Conservation (phyloP, 345 rosid genomes). For the Streptanthus diversifolius region DNA sequence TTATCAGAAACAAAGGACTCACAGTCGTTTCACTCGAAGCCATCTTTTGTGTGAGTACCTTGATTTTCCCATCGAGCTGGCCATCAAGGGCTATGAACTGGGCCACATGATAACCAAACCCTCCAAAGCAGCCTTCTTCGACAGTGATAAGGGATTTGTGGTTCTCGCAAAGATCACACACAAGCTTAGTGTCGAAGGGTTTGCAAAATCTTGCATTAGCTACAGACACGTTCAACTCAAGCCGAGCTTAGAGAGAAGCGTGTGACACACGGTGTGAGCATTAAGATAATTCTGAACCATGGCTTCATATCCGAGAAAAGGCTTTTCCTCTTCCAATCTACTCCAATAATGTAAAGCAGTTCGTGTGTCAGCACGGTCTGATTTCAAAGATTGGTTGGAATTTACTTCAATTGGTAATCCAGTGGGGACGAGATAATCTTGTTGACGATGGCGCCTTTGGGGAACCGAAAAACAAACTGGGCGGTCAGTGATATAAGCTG, state of each 20-base stretch:
- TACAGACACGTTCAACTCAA: slow-evolving; percentile 72
- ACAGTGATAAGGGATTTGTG: slow-evolving; percentile 72
- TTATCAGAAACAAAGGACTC: slow-evolving; percentile 48
- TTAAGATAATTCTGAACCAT: slow-evolving; percentile 92
- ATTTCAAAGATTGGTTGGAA: neutral
- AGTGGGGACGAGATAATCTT: slow-evolving; percentile 36
- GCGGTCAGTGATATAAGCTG: slow-evolving; percentile 58
- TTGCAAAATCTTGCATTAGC: slow-evolving; percentile 97
- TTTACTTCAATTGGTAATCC: slow-evolving; percentile 80
- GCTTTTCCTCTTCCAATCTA: slow-evolving; percentile 86
- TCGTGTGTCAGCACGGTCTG: slow-evolving; percentile 18
- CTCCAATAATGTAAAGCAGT: slow-evolving; percentile 27
- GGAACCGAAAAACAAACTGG: slow-evolving; percentile 91
- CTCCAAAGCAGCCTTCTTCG: slow-evolving; percentile 92
- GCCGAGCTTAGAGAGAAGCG: slow-evolving; percentile 79
- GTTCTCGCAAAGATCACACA: slow-evolving; percentile 63
- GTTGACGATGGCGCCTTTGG: slow-evolving; percentile 66
- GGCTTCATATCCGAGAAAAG: slow-evolving; percentile 84
- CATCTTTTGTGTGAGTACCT: slow-evolving; percentile 49
- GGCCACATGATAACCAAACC: slow-evolving; percentile 85
- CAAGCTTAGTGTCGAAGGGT: slow-evolving; percentile 75
- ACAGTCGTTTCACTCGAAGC: slow-evolving; percentile 65
- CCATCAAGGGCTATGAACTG: slow-evolving; percentile 97
- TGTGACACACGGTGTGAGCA: no score
- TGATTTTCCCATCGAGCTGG: slow-evolving; percentile 68